Percentiles rank a stretch among this genome's conserved stretches.
phyloP scores from a whole-genome alignment of 495 filamentous ascomycete genomes.

The Xylaria sp. region DNA sequence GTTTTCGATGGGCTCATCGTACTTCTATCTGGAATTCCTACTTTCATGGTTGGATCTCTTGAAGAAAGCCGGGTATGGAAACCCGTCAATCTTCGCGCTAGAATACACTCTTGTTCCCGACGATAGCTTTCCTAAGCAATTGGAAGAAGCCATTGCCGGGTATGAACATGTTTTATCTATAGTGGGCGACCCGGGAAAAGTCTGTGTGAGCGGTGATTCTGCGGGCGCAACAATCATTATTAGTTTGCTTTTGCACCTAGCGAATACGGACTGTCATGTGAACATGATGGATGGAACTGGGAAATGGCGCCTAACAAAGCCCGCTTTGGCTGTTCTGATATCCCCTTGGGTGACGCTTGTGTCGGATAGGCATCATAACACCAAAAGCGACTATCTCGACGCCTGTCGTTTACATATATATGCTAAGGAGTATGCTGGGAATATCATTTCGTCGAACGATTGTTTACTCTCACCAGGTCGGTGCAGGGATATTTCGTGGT shows the following conservation, averaged over 20 bases:
- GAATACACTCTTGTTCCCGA: constrained; percentile 84
- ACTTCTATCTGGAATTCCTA: constrained; percentile 85
- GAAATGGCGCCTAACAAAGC: constrained; percentile 41
- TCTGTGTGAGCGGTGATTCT: constrained; percentile 75
- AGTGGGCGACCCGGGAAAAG: constrained; percentile 57
- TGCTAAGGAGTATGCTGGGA: constrained; percentile 68
- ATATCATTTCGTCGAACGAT: constrained; percentile 53
- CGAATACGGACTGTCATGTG: constrained; percentile 34
- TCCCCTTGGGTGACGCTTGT: constrained; percentile 69
- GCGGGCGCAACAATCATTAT: constrained; percentile 75
- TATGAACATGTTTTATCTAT: constrained; percentile 69
- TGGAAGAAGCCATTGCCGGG: constrained; percentile 67
- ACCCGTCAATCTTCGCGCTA: constrained; percentile 78
- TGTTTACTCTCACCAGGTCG: constrained; percentile 70
- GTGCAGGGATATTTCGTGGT: constrained; percentile 67
- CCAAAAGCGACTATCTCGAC: constrained; percentile 68
- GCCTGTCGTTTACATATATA: constrained; percentile 62
- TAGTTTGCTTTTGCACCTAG: constrained; percentile 68
- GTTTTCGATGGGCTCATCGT: constrained; percentile 76
- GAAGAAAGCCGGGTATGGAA: constrained; percentile 63
- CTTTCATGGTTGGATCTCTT: constrained; percentile 68
- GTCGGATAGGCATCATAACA: constrained; percentile 62
- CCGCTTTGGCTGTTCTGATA: constrained; percentile 61
- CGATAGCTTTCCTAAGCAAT: constrained; percentile 69
- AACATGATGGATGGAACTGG: constrained; percentile 40